These are phyloP conservation scores for Trametes pubescens DNA, from an alignment of 1,284 basidiomycete genomes.

Conservation along the genomic window DNA sequence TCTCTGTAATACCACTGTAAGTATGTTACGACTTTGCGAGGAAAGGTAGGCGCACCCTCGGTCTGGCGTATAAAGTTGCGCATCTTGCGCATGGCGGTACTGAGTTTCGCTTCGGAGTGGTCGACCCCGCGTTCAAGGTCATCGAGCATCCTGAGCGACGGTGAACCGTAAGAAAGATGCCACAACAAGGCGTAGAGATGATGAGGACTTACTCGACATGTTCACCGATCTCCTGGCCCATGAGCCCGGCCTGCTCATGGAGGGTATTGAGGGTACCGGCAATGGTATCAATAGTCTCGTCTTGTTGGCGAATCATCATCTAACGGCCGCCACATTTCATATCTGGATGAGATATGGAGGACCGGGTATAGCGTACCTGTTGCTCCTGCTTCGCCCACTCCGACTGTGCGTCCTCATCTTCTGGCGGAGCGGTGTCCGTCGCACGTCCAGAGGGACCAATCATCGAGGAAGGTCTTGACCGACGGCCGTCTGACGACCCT, in stretches of 20 bases:
- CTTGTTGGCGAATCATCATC: constrained; percentile 88
- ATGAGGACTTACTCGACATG: constrained; percentile 78
- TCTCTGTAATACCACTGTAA: constrained; percentile 51
- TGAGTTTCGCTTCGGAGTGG: constrained; percentile 73
- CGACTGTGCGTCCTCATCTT: constrained; percentile 67
- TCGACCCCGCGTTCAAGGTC: constrained; percentile 84
- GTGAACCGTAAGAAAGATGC: too few relatives aligned
- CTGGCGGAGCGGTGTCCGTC: constrained; percentile 26
- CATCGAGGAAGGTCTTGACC: constrained; percentile 39
- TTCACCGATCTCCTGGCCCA: constrained; percentile 88
- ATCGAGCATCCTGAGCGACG: constrained; percentile 72
- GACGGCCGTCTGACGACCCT: constrained; percentile 26
- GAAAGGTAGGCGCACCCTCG: constrained; percentile 62
- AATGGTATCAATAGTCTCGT: constrained; percentile 85
- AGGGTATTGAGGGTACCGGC: constrained; percentile 84
- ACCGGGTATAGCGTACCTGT: constrained; percentile 56
- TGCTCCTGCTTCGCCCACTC: constrained; percentile 88
- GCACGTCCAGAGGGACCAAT: constrained; percentile 28
- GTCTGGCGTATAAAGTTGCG: constrained; percentile 84
- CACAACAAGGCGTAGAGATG: neutral
- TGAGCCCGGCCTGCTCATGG: constrained; percentile 88
- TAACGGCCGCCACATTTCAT: constrained; percentile 41
- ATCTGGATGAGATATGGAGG: too few relatives aligned
- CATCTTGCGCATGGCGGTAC: constrained; percentile 76
- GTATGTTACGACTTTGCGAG: neutral